Base-by-base conservation (phyloP, 129 eudicot genomes). In the Apium graveolens region DNA sequence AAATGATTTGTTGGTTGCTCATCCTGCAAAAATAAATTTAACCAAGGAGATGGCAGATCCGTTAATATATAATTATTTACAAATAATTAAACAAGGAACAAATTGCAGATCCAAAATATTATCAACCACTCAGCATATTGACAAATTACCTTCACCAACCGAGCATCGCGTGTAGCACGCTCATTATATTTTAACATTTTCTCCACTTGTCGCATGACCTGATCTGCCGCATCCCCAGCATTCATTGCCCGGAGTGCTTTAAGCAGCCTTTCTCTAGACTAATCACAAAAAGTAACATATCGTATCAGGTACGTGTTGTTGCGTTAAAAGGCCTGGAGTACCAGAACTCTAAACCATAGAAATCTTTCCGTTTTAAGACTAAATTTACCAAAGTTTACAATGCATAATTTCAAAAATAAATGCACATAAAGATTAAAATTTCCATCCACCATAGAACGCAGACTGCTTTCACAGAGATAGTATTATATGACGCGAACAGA, bases 201-300 rank as follows among this genome's bases (percentile, higher is more conserved):
- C 73, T 96, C 99, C 76, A 90, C 88, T 70, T 92, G 97, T 34
- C 99, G 86, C 62, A 92, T 55, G 79, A 80, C 93, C 80, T 96
- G 99, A 83, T 96, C 99, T 81, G 95, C 99, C 38, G 97, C 99
- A 76, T 95, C 98, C 38, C 96, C 98, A 65, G 97, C 97, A 84
- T 90, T 92, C 96, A 95, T 90, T 81, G 84, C 84, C 31, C 93
- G 84, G 83, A 96, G 79, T 73, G 79, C 85, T 82, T 84, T 85
- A 29, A 92, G 79, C 84, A 96, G 74, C 86, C 80, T 92, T 39
- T 96, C 99, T 87, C 94, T 96, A 63, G 97, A 90, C 99, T 96
- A 83, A 65, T 78, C 46, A 65, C 48, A 78, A 70, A 70, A 65
- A 26, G 48, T 12, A 75, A 68, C 51, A 27, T 1, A 46, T 7